phyloP scores from a whole-genome alignment of 1,139 yeast species.

The Zygosaccharomyces pseudobailii region DNA sequence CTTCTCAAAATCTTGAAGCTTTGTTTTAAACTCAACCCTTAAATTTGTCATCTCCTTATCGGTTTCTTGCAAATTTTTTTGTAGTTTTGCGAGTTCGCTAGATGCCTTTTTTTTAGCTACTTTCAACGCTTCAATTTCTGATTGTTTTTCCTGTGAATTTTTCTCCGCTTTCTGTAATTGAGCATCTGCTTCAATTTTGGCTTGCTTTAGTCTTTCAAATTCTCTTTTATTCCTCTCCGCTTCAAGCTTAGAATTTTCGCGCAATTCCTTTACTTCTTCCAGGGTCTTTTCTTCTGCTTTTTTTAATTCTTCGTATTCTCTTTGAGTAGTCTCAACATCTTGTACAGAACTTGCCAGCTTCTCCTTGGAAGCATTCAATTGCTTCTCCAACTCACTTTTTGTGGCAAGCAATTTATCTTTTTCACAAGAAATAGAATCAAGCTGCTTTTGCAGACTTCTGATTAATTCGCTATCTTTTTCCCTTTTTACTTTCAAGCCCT shows the following conservation, averaged over 20 bases:
- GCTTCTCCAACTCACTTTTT: not conserved
- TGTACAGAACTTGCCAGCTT: slow-evolving; percentile 11
- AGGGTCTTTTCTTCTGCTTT: slow-evolving; percentile 6
- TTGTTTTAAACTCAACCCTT: slow-evolving; percentile 33
- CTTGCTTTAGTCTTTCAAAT: not conserved
- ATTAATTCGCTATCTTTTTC: not conserved
- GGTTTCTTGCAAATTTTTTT: slow-evolving; percentile 1
- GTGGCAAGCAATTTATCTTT: not conserved
- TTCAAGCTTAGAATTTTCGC: not conserved
- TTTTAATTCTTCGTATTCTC: slow-evolving; percentile 10
- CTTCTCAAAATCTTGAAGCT: slow-evolving; percentile 44
- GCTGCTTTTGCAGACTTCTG: not conserved
- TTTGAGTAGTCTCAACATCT: slow-evolving; percentile 7
- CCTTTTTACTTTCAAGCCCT: not conserved
- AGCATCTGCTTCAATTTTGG: not conserved
- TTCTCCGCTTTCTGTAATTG: not conserved
- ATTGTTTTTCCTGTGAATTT: slow-evolving; percentile 3
- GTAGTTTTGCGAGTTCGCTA: not conserved
- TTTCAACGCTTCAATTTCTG: not conserved
- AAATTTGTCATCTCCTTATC: slow-evolving; percentile 21
- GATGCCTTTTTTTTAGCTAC: not conserved
- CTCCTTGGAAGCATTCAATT: slow-evolving; percentile 3
- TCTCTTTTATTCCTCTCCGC: not conserved
- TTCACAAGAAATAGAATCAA: not conserved
- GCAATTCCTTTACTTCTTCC: not conserved